Evolutionary conservation across 306 rosid species (phyloP), one percentile per base, ranked within the genome.

Genomic region (Acacia confusa): DNA sequence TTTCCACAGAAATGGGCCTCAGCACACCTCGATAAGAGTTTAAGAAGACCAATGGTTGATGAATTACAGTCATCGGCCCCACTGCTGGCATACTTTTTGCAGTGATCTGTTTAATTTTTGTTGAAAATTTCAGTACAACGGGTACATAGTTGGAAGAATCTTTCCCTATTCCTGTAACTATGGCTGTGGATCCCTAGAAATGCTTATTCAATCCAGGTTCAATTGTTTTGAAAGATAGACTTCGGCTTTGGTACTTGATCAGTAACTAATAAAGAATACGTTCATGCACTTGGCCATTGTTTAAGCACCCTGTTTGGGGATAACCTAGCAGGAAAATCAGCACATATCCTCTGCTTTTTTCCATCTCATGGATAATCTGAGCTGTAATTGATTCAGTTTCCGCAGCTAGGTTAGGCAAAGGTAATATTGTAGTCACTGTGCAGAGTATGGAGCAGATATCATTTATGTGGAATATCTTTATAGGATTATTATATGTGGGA

Each of bases 1-100:
- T 63, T 41, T 44, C 75, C 36, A 24, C 75, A 70, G 75, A 70
- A 24, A 70, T 70, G 75, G 75, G 75, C 22, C 75, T 70, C 75
- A 70, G 75, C 75, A 44, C 75, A 24, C 75, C 75, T 43, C 75
- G 75, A 70, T 70, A 70, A 70, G 12, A 22, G 34, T 13, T 70
- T 24, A 2, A 24, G 57, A 70, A 70, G 75, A 70, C 12, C 57
- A 70, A 10, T 44, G 57, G 25, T 40, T 43, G 75, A 70, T 70
- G 75, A 24, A 44, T 44, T 70, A 24, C 44, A 43, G 75, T 43
- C 57, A 25, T 43, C 22, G 10, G 22, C 24, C 38, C 38, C 55
- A 17, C 57, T 70, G 75, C 57, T 41, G 57, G 75, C 57, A 44
- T 41, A 57, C 57, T 30, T 70, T 70, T 70, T 70, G 75, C 17